Evolutionary conservation across 352 stramenopile species (phyloP).

Genomic region (Elongisporangium undulatum): DNA sequence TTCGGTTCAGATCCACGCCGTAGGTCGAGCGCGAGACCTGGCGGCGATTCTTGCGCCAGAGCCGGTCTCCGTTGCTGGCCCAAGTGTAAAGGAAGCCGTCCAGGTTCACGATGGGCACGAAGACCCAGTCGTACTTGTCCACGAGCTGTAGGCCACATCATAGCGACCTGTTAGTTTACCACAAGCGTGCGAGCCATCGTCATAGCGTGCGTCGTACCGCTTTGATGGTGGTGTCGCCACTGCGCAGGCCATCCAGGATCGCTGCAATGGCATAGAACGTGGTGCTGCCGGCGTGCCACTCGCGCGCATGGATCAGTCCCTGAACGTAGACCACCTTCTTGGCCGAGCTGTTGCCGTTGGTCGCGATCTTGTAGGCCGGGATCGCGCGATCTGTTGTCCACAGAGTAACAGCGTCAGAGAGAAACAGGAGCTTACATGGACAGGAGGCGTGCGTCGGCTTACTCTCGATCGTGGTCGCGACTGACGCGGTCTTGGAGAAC

Average conservation of each 20-base stretch:
- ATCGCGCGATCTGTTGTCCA: conserved; percentile 10
- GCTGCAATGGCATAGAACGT: conserved; percentile 42
- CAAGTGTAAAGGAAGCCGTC: conserved; percentile 27
- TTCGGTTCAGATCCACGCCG: conserved; percentile 30
- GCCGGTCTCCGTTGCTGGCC: conserved; percentile 8
- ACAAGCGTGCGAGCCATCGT: too few species aligned
- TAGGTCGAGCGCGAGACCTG: conserved; percentile 7
- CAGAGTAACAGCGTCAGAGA: not conserved
- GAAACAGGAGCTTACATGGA: not conserved
- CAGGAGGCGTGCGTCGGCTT: not conserved
- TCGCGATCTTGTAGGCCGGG: conserved; percentile 20
- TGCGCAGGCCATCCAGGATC: conserved; percentile 14
- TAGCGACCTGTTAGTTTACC: not conserved
- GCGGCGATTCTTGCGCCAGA: conserved; percentile 30
- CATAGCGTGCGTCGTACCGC: too few species aligned
- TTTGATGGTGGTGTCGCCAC: conserved; percentile 5
- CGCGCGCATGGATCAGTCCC: conserved; percentile 23
- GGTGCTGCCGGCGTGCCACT: conserved; percentile 44
- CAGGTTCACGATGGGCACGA: conserved; percentile 30
- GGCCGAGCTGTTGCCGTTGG: not conserved
- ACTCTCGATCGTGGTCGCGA: conserved; percentile 8
- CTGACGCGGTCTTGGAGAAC: conserved; percentile 9
- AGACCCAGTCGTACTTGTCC: conserved; percentile 18
- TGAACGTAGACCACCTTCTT: conserved; percentile 14
- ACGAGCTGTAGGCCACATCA: conserved; percentile 5